Evolutionary conservation across 208 protist genomes (phyloP).

Genomic region (Acanthamoeba castellanii): DNA sequence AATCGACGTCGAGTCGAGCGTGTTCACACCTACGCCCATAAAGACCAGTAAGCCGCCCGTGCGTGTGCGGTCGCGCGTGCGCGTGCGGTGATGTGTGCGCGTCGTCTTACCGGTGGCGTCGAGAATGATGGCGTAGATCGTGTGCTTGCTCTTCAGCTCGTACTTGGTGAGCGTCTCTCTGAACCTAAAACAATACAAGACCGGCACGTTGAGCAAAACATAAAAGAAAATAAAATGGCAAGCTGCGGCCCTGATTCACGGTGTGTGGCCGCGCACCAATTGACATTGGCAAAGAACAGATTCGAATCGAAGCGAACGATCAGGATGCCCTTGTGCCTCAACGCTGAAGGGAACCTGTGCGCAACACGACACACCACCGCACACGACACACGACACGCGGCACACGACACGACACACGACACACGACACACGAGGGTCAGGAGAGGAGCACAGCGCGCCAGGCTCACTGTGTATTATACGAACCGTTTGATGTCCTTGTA

Average conservation of each 20-base stretch:
- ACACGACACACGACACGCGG: neutral
- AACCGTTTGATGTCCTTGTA: slow-evolving; percentile 59
- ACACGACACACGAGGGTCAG: neutral
- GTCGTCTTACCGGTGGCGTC: neutral
- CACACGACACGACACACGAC: neutral
- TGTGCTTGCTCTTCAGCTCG: neutral
- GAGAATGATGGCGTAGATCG: slow-evolving; percentile 38
- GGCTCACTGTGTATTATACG: neutral
- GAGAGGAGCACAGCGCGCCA: neutral
- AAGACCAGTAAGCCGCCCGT: neutral
- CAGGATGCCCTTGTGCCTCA: slow-evolving; percentile 43
- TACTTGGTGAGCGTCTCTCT: neutral
- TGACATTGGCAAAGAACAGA: slow-evolving; percentile 71
- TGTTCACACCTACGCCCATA: neutral
- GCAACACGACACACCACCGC: too few relatives aligned
- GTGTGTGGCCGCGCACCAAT: neutral
- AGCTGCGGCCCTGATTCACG: too few relatives aligned
- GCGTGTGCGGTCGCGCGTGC: neutral
- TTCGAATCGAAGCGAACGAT: slow-evolving; percentile 11
- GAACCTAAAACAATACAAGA: neutral
- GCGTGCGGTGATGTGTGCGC: neutral
- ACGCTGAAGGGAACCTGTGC: neutral
- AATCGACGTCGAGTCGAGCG: slow-evolving; percentile 37
- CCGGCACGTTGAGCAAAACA: neutral
- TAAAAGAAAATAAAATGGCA: too few relatives aligned